Evolutionary conservation across 2,329 filamentous ascomycete genomes (phyloP), one percentile per base, ranked within the genome.

Genomic region (Ceratocystis colombiana): DNA sequence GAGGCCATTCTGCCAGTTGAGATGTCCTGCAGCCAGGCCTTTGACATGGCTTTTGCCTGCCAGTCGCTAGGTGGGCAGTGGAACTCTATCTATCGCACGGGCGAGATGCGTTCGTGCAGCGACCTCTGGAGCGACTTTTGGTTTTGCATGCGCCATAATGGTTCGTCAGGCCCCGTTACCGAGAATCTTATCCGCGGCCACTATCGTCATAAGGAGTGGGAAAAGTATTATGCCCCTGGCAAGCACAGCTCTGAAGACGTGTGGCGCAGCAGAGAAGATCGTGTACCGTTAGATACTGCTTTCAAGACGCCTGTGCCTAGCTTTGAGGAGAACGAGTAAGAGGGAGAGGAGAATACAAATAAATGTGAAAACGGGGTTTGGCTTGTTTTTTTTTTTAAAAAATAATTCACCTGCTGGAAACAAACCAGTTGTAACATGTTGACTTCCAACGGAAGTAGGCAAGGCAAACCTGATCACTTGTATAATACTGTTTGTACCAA

Each of bases 1-100:
- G 84, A 89, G 70, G 84, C 86, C 69, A 80, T 90, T 63, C 88
- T 94, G 69, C 90, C 90, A 0, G 86, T 85, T 53, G 84, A 82
- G 64, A 94, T 97, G 87, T 92, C 88, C 72, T 97, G 94, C 79
- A 88, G 89, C 64, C 82, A 87, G 68, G 88, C 91, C 71, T 97
- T 99, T 78, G 94, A 99, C 78, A 82, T 85, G 69, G 92, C 93
- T 68, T 96, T 93, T 82, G 90, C 93, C 80, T 99, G 94, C 82
- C 89, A 94, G 74, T 90, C 88, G 0, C 80, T 96, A 7, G 92
- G 90, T 64, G 91, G 93, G 0, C 92, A 97, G 75, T 96, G 92
- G 80, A 91, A 89, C 72, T 86, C 90, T 72, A 83, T 97, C 46
- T 99, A 97, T 80, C 88, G 94, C 48, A 87, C 90, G 73, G 94